Evolutionary conservation across 129 eudicot genomes (phyloP), one percentile per base, ranked within the genome.

Genomic region (Flaveria trinervia): DNA sequence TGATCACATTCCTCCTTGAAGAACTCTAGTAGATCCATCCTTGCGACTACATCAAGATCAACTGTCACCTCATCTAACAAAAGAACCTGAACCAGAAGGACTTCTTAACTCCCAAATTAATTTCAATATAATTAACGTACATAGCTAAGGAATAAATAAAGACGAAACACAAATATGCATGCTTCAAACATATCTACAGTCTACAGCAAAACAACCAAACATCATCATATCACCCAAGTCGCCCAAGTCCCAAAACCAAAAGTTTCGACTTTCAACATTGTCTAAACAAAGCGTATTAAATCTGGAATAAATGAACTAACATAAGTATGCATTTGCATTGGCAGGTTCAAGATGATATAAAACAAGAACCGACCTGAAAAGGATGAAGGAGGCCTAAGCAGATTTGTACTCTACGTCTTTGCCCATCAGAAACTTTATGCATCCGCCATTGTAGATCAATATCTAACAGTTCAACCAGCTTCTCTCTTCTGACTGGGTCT

Each of bases 361-460:
- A 72, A 39, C 16, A 33, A 20, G 75, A 72, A 56, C 65, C 13
- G 68, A 91, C 98, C 97, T 94, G 88, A 66, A 87, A 94, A 67
- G 98, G 98, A 81, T 94, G 96, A 49, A 94, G 98, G 50, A 94
- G 98, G 70, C 98, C 98, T 91, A 94, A 66, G 81, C 98, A 94
- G 70, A 94, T 94, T 85, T 94, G 98, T 43, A 94, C 98, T 85
- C 98, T 80, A 48, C 98, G 91, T 13, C 98, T 75, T 86, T 94
- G 98, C 43, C 98, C 98, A 86, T 94, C 98, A 69, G 97, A 94
- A 48, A 94, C 98, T 87, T 94, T 94, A 86, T 94, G 98, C 98
- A 94, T 94, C 57, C 98, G 87, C 97, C 98, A 94, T 26, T 82
- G 81, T 45, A 94, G 86, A 89, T 94, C 93, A 76, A 94, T 94